Evolutionary conservation across 768 basidiomycete genomes (phyloP), one percentile per base, ranked within the genome.

Genomic region (Hypholoma sublateritium): DNA sequence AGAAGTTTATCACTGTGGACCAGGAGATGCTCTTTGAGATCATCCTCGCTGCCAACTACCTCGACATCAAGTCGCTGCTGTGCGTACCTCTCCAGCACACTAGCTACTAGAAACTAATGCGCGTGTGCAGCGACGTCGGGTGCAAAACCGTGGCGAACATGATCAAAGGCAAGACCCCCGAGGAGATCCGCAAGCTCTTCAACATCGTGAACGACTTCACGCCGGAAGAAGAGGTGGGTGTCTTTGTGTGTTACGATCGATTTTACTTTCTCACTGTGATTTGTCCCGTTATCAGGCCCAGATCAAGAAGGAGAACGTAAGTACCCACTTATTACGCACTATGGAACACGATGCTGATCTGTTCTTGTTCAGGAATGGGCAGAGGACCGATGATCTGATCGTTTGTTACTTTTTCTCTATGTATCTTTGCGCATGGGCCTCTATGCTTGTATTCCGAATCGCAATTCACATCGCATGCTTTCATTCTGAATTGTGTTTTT

Each of bases 21-120:
- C 97, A 98, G 76, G 97, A 98, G 77, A 98, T 98, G 96, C 83
- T 99, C 5, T 98, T 98, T 64, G 97, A 99, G 78, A 99, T 98
- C 72, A 99, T 98, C 72, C 88, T 98, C 54, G 97, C 97, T 9
- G 97, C 97, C 62, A 99, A 99, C 80, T 99, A 99, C 77, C 89
- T 99, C 64, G 97, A 99, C 69, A 98, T 99, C 83, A 98, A 98
- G 78, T 90, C 95, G 19, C 84, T 98, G 47, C 86, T 98, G 96
- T 97, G 67, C 63, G 91, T 79, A 46, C 54, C n/a, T 25, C 25
- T 50, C n/a, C 28, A 17, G 6, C 45, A 22, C 43, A 21, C 36
- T 9, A 11, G 8, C 21, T 37, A 56, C 44, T 24, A 24, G 19
- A 63, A 37, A 35, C 35, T 54, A 24, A 21, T 46, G 66, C 16